A percentile compares a stretch with the other conserved stretches of the same genome.
phyloP scores from a whole-genome alignment of 2,329 filamentous ascomycete species.

The Ceratocystis papillata region DNA sequence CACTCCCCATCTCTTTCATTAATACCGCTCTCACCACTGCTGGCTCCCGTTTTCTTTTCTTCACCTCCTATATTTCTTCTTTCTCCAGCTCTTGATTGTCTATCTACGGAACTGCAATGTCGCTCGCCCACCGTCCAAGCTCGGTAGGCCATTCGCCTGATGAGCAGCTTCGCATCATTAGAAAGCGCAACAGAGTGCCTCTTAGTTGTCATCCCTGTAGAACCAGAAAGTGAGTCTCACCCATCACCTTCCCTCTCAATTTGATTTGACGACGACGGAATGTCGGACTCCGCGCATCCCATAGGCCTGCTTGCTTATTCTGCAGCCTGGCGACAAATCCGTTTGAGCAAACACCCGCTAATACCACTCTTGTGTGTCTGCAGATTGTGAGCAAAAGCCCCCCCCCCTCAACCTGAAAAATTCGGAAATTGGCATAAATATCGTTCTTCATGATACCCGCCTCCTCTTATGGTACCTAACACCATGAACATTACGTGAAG shows the following conservation, averaged over 20 bases:
- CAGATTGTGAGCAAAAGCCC: conserved; percentile 23
- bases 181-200: conserved; percentile 84
- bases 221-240: conserved; percentile 64
- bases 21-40: not conserved
- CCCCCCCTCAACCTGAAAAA: not conserved
- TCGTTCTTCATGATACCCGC: too few species aligned
- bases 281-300: not conserved
- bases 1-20: not conserved
- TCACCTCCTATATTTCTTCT: not conserved
- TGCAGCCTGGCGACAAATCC: not conserved
- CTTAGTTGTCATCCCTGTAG: conserved; percentile 86
- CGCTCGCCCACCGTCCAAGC: conserved; percentile 66
- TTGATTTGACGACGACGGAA: too few species aligned
- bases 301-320: not conserved
- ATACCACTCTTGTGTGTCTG: not conserved
- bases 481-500: too few species aligned
- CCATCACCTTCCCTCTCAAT: conserved; percentile 11
- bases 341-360: not conserved
- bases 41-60: too few species aligned
- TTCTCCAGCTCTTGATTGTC: not conserved
- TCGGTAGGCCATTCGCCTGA: conserved; percentile 69
- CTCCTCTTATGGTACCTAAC: too few species aligned
- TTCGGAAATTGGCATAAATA: too few species aligned
- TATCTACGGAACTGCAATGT: conserved; percentile 41
- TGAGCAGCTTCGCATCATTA: conserved; percentile 74